These are phyloP conservation scores for Paramecium tetraurelia DNA, from an alignment of 73 alveolate genomes.

Conservation along the genomic window DNA sequence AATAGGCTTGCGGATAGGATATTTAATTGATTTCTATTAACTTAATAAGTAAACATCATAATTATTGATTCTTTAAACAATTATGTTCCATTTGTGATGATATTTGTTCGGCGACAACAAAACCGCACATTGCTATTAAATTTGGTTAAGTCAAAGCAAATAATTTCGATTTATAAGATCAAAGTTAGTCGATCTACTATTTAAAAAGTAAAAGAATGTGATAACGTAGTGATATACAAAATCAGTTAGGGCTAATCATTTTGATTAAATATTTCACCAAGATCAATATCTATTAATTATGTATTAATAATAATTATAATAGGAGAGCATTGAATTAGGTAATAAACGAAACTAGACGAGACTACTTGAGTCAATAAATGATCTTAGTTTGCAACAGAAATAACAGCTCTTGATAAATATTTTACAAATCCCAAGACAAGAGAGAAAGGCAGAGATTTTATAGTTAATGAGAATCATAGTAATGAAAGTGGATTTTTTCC, in stretches of 20 bases:
- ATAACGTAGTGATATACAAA: not conserved
- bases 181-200: not conserved
- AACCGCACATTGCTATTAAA: not conserved
- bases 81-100: not conserved
- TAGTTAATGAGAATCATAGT: not conserved
- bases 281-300: conserved; percentile 20
- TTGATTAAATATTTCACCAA: not conserved
- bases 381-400: not conserved
- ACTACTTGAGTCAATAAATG: not conserved
- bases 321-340: conserved; percentile 7
- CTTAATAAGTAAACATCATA: too few relatives aligned
- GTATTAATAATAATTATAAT: not conserved
- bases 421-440: not conserved
- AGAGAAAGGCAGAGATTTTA: not conserved
- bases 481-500: not conserved
- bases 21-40: too few relatives aligned
- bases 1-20: too few relatives aligned
- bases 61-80: too few relatives aligned
- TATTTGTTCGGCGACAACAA: not conserved
- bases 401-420: not conserved
- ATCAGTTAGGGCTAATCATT: not conserved
- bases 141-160: not conserved
- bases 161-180: not conserved
- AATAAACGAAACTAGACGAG: conserved; percentile 13
- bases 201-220: not conserved